Evolutionary conservation across 345 rosid species (phyloP).

Genomic region (Gossypium bickii): DNA sequence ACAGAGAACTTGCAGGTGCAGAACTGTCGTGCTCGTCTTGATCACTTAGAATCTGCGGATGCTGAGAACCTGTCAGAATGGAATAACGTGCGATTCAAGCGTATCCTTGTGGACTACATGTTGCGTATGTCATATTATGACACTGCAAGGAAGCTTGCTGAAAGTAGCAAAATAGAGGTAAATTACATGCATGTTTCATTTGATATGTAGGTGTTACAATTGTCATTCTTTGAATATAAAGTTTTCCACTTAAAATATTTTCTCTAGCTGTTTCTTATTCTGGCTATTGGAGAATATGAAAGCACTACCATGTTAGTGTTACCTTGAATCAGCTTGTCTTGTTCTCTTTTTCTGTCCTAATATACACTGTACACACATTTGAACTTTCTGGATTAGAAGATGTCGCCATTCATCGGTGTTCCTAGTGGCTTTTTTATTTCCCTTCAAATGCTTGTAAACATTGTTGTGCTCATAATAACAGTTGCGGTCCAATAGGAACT

Average conservation of each 20-base stretch:
- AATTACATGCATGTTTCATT: slow-evolving; percentile 4
- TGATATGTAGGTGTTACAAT: background rate
- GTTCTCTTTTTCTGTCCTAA: background rate
- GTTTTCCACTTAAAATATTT: background rate
- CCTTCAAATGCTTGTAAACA: no score
- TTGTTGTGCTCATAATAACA: background rate
- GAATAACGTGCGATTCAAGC: slow-evolving; percentile 64
- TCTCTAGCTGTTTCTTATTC: background rate
- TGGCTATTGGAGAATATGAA: background rate
- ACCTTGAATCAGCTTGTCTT: background rate
- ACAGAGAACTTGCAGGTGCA: slow-evolving; percentile 80
- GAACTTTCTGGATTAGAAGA: background rate
- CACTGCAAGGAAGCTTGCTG: slow-evolving; percentile 72
- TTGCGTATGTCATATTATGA: slow-evolving; percentile 85
- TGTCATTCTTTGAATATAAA: background rate
- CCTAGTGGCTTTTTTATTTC: no score
- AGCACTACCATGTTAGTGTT: background rate
- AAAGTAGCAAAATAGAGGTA: slow-evolving; percentile 69
- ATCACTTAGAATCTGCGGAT: slow-evolving; percentile 84
- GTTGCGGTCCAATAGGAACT: background rate
- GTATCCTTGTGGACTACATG: slow-evolving; percentile 94
- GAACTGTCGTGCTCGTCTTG: slow-evolving; percentile 79
- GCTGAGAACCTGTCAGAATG: slow-evolving; percentile 66
- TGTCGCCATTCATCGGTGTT: background rate
- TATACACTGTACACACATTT: background rate